Evolutionary conservation across 1,284 basidiomycete species (phyloP).

Genomic region (Inonotus hispidus): DNA sequence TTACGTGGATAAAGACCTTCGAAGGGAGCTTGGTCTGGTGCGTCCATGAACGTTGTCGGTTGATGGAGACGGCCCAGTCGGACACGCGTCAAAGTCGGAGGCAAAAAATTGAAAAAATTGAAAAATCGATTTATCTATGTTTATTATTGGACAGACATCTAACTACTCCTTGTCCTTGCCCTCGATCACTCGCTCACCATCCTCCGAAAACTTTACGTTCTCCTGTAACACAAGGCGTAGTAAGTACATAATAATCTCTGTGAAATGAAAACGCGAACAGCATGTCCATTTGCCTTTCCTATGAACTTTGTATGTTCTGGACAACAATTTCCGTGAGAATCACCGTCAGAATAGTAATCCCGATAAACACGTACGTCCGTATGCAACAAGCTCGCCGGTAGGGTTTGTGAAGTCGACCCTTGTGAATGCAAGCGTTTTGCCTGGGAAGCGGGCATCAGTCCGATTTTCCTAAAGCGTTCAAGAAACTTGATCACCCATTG

Average conservation of each 20-base stretch:
- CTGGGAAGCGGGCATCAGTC: constrained; percentile 32
- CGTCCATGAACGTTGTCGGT: constrained; percentile 1
- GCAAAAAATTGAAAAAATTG: neutral
- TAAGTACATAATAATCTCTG: constrained; percentile 6
- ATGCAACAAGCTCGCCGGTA: constrained; percentile 73
- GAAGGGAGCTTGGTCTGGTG: constrained; percentile 16
- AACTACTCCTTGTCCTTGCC: constrained; percentile 51
- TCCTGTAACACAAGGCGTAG: constrained; percentile 35
- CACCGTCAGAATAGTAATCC: neutral
- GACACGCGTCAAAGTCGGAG: neutral
- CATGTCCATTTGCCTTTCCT: constrained; percentile 64
- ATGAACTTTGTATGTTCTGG: constrained; percentile 87
- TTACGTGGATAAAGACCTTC: constrained; percentile 9
- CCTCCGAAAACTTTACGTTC: constrained; percentile 77
- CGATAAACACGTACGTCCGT: constrained; percentile 54
- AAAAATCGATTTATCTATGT: neutral
- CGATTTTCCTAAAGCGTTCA: neutral
- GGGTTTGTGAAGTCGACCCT: constrained; percentile 72
- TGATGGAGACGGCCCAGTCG: neutral
- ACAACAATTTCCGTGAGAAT: constrained; percentile 16
- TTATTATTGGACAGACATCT: neutral
- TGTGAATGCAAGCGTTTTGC: constrained; percentile 81
- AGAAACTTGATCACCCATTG: constrained; percentile 43
- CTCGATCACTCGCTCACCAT: constrained; percentile 68
- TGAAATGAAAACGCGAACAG: constrained; percentile 36